A percentile compares a stretch with the other conserved stretches of the same genome.
phyloP scores from a whole-genome alignment of 768 basidiomycete genomes.

The Crassisporium funariophilum region DNA sequence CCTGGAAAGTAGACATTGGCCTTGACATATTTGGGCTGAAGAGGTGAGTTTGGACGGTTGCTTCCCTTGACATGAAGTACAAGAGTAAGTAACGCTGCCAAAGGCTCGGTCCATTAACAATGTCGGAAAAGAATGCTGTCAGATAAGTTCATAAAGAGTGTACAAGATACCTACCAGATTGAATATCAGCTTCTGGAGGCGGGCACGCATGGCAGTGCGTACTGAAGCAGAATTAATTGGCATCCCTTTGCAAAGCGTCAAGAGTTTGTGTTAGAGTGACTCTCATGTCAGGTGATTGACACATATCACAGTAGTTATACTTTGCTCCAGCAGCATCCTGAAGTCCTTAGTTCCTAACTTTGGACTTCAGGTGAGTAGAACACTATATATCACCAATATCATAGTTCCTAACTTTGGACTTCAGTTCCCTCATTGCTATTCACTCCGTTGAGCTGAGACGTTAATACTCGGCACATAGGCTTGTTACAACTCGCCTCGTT shows the following conservation, averaged over 20 bases:
- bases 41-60: constrained; percentile 4
- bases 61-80: background rate
- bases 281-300: too few species aligned
- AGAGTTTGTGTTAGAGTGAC: background rate
- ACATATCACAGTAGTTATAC: too few species aligned
- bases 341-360: background rate
- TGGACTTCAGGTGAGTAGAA: too few species aligned
- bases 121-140: background rate
- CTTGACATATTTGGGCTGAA: constrained; percentile 6
- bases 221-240: background rate
- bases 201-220: background rate
- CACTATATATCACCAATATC: too few species aligned
- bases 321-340: too few species aligned
- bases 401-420: too few species aligned
- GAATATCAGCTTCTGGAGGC: background rate
- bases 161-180: background rate
- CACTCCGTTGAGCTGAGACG: too few species aligned
- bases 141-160: background rate
- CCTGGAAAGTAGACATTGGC: constrained; percentile 7
- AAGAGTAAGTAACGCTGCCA: background rate
- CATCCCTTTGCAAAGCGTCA: background rate
- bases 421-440: too few species aligned
- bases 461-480: too few species aligned
- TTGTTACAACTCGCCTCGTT: too few species aligned
- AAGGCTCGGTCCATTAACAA: background rate